Percentiles rank a stretch among this genome's conserved stretches.
phyloP scores from a whole-genome alignment of 2,329 filamentous ascomycete species.

The Monascus ruber region DNA sequence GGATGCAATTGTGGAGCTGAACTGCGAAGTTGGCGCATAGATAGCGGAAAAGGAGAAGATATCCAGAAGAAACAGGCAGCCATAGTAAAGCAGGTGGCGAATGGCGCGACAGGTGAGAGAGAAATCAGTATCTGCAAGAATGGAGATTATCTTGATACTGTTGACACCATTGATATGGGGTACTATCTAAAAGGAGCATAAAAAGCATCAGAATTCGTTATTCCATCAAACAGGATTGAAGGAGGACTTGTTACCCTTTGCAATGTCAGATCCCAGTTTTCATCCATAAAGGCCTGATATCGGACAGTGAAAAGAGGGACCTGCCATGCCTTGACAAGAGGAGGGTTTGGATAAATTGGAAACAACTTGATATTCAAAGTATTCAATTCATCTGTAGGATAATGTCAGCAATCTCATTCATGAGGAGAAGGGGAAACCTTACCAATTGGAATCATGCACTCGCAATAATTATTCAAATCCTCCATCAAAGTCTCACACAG shows the following conservation, averaged over 20 bases:
- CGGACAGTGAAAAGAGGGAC: conserved; percentile 65
- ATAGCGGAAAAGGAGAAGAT: conserved; percentile 90
- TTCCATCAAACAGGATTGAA: not conserved
- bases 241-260: conserved; percentile 25
- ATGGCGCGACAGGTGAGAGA: conserved; percentile 77
- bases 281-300: conserved; percentile 41
- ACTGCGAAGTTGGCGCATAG: conserved; percentile 70
- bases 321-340: conserved; percentile 73
- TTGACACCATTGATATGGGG: conserved; percentile 83
- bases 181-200: conserved; percentile 47
- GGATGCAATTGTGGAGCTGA: conserved; percentile 62
- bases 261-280: conserved; percentile 45
- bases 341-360: conserved; percentile 65
- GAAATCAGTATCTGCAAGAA: conserved; percentile 73
- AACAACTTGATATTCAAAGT: conserved; percentile 96
- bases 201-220: not conserved
- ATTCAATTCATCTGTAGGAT: conserved; percentile 64
- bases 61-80: conserved; percentile 79
- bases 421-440: conserved; percentile 20
- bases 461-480: conserved; percentile 91
- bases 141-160: conserved; percentile 76
- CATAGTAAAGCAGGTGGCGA: conserved; percentile 84
- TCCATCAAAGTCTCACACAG: conserved; percentile 80
- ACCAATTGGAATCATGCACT: conserved; percentile 98
- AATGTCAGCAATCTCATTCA: not conserved